Percentiles rank a stretch among this genome's conserved stretches.
These are phyloP conservation scores for Fusarium humuli DNA, from an alignment of 2,329 filamentous ascomycete species.

Conservation along the genomic window DNA sequence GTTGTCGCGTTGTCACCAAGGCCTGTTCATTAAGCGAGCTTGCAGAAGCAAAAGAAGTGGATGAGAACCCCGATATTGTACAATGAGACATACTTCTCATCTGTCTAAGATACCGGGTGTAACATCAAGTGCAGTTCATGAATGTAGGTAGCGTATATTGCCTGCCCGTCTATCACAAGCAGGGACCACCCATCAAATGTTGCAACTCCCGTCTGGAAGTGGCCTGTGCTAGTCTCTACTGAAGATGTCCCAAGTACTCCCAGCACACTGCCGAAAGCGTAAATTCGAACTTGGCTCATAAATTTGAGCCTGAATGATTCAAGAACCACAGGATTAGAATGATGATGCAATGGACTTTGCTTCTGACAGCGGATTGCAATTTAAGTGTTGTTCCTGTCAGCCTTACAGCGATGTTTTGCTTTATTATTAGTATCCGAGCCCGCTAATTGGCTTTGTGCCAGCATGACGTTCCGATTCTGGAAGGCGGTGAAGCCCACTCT, in stretches of 20 bases:
- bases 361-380: not conserved
- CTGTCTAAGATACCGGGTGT: not conserved
- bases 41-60: not conserved
- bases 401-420: not conserved
- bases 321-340: not conserved
- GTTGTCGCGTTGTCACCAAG: not conserved
- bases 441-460: not conserved
- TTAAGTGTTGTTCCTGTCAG: not conserved
- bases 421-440: not conserved
- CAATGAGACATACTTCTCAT: not conserved
- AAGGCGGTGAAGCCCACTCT: constrained; percentile 46
- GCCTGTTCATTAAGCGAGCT: not conserved
- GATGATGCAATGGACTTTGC: not conserved
- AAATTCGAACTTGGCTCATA: too few species aligned
- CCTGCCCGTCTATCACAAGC: not conserved
- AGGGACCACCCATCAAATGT: not conserved
- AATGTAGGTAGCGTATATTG: not conserved
- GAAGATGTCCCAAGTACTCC: not conserved
- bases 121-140: not conserved
- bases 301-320: too few species aligned
- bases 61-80: not conserved
- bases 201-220: not conserved
- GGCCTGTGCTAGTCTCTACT: not conserved
- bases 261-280: too few species aligned
- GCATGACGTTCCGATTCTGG: constrained; percentile 16